Base-by-base conservation (phyloP, 2,329 filamentous ascomycete genomes). In the Chlorencoelia australis region DNA sequence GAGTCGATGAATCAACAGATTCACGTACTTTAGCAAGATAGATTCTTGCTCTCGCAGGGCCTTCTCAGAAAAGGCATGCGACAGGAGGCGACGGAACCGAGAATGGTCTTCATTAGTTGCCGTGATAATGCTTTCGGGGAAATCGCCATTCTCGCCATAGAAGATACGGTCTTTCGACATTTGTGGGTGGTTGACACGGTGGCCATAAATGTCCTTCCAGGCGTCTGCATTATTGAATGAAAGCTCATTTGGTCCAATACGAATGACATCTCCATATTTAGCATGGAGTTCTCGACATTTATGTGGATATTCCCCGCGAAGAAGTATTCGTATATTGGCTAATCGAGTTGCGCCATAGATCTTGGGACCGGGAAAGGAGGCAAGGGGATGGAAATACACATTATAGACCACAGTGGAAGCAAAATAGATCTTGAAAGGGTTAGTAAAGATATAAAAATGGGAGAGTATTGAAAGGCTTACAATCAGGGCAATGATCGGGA, bases 211-310 rank as follows among this genome's bases (percentile, higher is more conserved):
- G 11, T 21, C 26, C 1, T 3, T 33, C 30, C 17, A 26, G 5
- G 11, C 30, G 8, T 27, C 15, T 5, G 3, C 8, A 4, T 16
- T 7, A 10, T 10, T 17, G 20, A 69, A 50, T 0, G 65, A 68
- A 3, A 69, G 55, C 49, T 68, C 65, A 44, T 67, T 55, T 7
- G 66, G 66, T 2, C 60, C 62, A 32, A 68, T 65, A 9, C 66
- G 61, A 35, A 69, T 63, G 5, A 69, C 44, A 13, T 63, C 61
- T 4, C 64, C 64, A 46, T 67, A 65, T 43, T 56, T 59, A 5
- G 47, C 45, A 51, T 67, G 64, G 2, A 68, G 56, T 2, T 28
- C 22, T 10, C 22, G 13, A 8, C 27, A 13, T 9, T 33, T 19
- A 6, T 38, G 33, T 2, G 30, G 19, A 7, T 25, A 13, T 11